Percentiles rank a stretch among this genome's conserved stretches.
Evolutionary conservation across 139 green algal species (phyloP).

Genomic region (Tetraselmis striata): DNA sequence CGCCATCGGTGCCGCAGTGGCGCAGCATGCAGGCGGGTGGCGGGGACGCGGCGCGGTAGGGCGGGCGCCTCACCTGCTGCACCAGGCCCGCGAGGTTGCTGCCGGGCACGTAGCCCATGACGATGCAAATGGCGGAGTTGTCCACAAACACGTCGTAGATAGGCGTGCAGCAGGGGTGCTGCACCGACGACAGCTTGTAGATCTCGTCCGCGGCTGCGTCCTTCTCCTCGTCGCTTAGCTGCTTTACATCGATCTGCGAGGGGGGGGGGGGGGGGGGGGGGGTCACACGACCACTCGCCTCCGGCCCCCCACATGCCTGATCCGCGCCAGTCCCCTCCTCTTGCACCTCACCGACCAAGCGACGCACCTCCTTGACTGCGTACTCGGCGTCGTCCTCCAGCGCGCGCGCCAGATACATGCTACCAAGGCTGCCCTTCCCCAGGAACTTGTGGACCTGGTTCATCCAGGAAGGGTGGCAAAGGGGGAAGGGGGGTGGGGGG

Average conservation of each 20-base stretch:
- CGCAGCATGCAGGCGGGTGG: no score
- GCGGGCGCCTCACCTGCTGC: not conserved
- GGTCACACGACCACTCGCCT: no score
- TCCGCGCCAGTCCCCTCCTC: no score
- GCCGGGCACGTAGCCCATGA: not conserved
- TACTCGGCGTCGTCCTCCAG: not conserved
- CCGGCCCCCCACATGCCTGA: not conserved
- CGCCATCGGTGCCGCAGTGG: no score
- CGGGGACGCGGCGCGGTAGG: no score
- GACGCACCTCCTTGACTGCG: not conserved
- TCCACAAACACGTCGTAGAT: not conserved
- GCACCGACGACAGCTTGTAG: not conserved
- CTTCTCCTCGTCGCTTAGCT: not conserved
- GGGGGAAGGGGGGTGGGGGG: no score
- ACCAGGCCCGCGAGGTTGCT: not conserved
- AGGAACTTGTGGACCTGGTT: not conserved
- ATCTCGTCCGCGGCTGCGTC: not conserved
- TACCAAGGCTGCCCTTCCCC: not conserved
- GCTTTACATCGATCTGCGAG: not conserved
- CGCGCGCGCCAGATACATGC: not conserved
- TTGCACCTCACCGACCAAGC: no score
- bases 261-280: no score
- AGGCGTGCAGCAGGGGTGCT: not conserved
- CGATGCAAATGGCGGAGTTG: not conserved
- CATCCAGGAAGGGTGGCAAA: not conserved